A percentile compares a stretch with the other conserved stretches of the same genome.
These are phyloP conservation scores for Aspergillus saccharolyticus DNA, from an alignment of 495 filamentous ascomycete genomes.

Conservation along the genomic window DNA sequence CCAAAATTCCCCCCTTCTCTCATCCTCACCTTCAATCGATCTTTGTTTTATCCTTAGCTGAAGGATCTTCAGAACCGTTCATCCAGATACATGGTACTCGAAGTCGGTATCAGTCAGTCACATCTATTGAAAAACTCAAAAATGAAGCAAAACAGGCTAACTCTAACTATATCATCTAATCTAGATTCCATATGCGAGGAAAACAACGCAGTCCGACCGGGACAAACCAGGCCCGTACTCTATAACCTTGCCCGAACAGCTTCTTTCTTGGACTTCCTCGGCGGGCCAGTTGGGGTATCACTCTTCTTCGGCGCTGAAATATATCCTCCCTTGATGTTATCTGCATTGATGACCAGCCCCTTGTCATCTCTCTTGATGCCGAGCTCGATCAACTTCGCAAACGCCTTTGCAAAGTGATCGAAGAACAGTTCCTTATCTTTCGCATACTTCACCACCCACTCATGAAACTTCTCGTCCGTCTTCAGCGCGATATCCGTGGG, in stretches of 20 bases:
- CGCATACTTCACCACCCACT: slow-evolving; percentile 57
- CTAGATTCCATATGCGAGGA: slow-evolving; percentile 18
- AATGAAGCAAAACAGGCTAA: slow-evolving; percentile 6
- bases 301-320: slow-evolving; percentile 57
- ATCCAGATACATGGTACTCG: background rate
- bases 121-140: background rate
- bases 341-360: slow-evolving; percentile 46
- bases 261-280: slow-evolving; percentile 4
- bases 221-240: slow-evolving; percentile 10
- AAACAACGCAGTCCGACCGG: slow-evolving; percentile 12
- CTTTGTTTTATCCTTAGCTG: background rate
- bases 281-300: slow-evolving; percentile 36
- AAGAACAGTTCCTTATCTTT: slow-evolving; percentile 59
- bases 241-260: slow-evolving; percentile 29
- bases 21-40: background rate
- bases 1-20: background rate
- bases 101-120: background rate
- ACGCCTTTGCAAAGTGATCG: slow-evolving; percentile 53
- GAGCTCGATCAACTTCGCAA: slow-evolving; percentile 58
- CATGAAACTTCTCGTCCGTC: slow-evolving; percentile 32
- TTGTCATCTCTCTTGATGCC: slow-evolving; percentile 51
- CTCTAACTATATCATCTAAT: slow-evolving; percentile 23
- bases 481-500: slow-evolving; percentile 41
- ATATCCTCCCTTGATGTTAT: slow-evolving; percentile 52
- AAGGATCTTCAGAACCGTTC: background rate